Evolutionary conservation across 2,329 filamentous ascomycete genomes (phyloP).

Genomic region (Cyphellophora europaea): DNA sequence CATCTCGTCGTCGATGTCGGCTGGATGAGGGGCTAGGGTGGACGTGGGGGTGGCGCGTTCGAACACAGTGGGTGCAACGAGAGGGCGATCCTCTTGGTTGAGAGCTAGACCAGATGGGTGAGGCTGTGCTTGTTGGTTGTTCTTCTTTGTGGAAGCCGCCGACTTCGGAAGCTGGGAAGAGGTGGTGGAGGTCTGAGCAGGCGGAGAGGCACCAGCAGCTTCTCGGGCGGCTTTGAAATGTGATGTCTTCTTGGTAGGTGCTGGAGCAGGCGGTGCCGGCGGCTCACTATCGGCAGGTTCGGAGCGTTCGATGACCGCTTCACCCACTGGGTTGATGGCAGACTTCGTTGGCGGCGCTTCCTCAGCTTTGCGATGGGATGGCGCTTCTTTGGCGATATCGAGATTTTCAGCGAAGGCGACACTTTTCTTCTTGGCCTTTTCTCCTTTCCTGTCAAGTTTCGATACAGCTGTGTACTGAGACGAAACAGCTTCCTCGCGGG

Average conservation of each 20-base stretch:
- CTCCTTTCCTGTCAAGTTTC: too few relatives aligned
- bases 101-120: constrained; percentile 12
- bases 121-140: neutral
- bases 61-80: constrained; percentile 50
- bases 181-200: constrained; percentile 26
- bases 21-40: constrained; percentile 39
- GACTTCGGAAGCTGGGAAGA: constrained; percentile 8
- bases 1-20: constrained; percentile 63
- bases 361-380: constrained; percentile 15
- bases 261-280: constrained; percentile 9
- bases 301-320: constrained; percentile 34
- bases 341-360: neutral
- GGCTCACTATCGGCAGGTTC: constrained; percentile 13
- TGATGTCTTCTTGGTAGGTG: constrained; percentile 19
- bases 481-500: constrained; percentile 5
- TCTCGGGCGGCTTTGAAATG: constrained; percentile 17
- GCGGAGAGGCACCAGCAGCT: constrained; percentile 7
- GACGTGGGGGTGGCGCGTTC: constrained; percentile 34
- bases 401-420: constrained; percentile 72
- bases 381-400: constrained; percentile 55
- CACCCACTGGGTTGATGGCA: constrained; percentile 24
- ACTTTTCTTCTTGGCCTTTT: constrained; percentile 49
- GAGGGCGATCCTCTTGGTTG: constrained; percentile 33
- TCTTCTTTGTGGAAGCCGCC: constrained; percentile 3
- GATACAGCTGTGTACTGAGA: constrained; percentile 2